Evolutionary conservation across 495 filamentous ascomycete genomes (phyloP).

Genomic region (Neurospora sp.): DNA sequence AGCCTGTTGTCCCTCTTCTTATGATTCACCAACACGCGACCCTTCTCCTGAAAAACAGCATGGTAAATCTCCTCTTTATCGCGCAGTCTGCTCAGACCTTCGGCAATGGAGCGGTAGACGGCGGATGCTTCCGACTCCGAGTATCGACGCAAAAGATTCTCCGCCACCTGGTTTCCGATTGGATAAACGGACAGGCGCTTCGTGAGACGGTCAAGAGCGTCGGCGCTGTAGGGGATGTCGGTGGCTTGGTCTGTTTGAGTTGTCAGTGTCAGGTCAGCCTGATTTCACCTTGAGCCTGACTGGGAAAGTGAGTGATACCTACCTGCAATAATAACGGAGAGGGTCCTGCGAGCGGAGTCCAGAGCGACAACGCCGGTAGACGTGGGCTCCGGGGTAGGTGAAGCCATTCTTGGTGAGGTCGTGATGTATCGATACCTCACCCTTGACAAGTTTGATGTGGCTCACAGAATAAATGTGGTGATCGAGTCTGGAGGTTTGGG

Average conservation of each 20-base stretch:
- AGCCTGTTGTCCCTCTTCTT: not conserved
- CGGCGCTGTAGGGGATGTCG: not conserved
- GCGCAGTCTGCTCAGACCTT: not conserved
- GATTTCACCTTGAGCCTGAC: not conserved
- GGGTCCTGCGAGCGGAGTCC: not conserved
- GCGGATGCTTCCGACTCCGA: not conserved
- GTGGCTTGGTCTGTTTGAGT: not conserved
- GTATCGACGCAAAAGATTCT: too few relatives aligned
- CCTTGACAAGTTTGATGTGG: not conserved
- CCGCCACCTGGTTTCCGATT: too few relatives aligned
- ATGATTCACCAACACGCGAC: not conserved
- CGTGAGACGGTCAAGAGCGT: not conserved
- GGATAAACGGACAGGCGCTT: too few relatives aligned
- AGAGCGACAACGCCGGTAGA: not conserved
- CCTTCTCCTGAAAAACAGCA: fast-evolving
- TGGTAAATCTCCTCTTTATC: not conserved
- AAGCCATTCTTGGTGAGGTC: not conserved
- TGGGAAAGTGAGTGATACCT: not conserved
- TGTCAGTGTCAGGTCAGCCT: not conserved
- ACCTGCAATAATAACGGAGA: not conserved
- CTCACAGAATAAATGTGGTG: not conserved
- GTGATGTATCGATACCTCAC: not conserved
- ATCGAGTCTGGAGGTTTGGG: not conserved
- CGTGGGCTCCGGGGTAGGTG: not conserved
- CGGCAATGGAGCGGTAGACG: not conserved